These are phyloP conservation scores for Paraphoma chrysanthemicola DNA, from an alignment of 2,329 filamentous ascomycete species.

Conservation along the genomic window DNA sequence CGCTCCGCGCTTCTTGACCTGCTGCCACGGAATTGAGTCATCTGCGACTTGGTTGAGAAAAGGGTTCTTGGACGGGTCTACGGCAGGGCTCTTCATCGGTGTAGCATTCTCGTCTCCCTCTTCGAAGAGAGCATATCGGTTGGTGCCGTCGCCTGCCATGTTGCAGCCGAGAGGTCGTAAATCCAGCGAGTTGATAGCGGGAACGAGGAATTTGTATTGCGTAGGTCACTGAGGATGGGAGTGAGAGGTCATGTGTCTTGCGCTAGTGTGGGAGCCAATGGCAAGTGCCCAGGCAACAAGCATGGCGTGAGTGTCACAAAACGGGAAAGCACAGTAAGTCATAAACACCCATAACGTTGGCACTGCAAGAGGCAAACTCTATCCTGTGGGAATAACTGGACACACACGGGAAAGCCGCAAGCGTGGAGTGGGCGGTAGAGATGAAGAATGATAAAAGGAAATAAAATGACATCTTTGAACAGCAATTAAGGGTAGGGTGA, in stretches of 20 bases:
- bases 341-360: neutral
- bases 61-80: slow-evolving; percentile 16
- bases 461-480: no score
- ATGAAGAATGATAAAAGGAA: no score
- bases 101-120: slow-evolving; percentile 14
- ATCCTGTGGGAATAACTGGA: no score
- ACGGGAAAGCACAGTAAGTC: neutral
- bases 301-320: neutral
- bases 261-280: neutral
- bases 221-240: neutral
- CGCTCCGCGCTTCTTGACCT: slow-evolving; percentile 30
- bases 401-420: no score
- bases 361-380: no score
- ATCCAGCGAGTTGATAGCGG: no score
- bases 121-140: slow-evolving; percentile 35
- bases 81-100: slow-evolving; percentile 1
- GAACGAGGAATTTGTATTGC: neutral
- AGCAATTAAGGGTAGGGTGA: no score
- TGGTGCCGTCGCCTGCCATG: slow-evolving; percentile 24
- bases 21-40: slow-evolving; percentile 32
- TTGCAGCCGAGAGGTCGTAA: neutral
- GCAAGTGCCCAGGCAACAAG: neutral
- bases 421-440: no score
- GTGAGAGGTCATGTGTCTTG: neutral
- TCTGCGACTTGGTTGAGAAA: slow-evolving; percentile 34